Evolutionary conservation across 2,329 filamentous ascomycete genomes (phyloP), one percentile per base, ranked within the genome.

Genomic region (Cladophialophora bantiana): DNA sequence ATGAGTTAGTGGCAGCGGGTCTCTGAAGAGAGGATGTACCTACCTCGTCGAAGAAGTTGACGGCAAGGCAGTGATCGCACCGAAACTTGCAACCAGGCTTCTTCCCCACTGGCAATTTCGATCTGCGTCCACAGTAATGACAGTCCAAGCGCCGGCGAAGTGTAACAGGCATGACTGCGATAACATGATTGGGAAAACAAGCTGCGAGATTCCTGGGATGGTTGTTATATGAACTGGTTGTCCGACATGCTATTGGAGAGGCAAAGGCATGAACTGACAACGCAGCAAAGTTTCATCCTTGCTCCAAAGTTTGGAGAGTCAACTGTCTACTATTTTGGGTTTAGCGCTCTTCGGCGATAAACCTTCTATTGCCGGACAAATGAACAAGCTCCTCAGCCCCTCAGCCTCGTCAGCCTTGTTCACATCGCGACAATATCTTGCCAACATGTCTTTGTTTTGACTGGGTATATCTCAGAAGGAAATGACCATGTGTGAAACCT

Each of bases 31-130:
- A 12, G 36, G 4, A 20, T 7, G 20, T 9, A 76, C 82, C 67
- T 81, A 95, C 93, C 82, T 94, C 85, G 77, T 99, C 95, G 36
- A 97, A 83, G 80, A 92, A 91, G 78, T 98, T 99, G 66, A 90
- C 88, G 18, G 94, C 91, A 74, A 95, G 91, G 82, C 95, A 99
- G 68, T 86, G 82, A 20, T 85, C 80, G 79, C 93, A 97, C 54
- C 88, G 83, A 79, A 94, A 97, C 74, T 88, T 85, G 76, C 83
- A 84, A 64, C 87, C 83, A 60, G 77, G 75, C 35, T 86, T 85
- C 73, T 88, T 85, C 35, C 61, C 59, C 59, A 45, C 32, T 18
- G 59, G 59, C 31, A 55, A 59, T 64, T 68, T 72, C 32, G 66
- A 69, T 58, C 69, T 65, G 9, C 84, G 84, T 73, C 91, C 90